Evolutionary conservation across 192 early-diverging fungal genomes (phyloP), one percentile per base, ranked within the genome.

Genomic region (Coemansia aciculifera): DNA sequence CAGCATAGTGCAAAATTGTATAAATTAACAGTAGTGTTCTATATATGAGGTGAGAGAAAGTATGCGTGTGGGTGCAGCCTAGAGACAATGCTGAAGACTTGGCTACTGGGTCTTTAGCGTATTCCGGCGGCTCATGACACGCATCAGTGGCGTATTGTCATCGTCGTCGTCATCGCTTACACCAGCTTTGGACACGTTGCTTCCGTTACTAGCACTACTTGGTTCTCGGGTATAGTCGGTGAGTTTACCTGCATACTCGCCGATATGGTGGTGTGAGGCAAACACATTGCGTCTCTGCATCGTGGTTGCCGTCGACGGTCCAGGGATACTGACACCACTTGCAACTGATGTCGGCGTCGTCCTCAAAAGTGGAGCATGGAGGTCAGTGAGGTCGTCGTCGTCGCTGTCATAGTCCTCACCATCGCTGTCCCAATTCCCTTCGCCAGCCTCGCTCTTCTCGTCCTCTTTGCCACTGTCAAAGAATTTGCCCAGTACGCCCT

Each of bases 391-490:
- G 19, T 17, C 54, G 54, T 81, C 83, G 64, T 76, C 78, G 51
- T 84, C 83, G 59, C 73, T 77, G 54, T 74, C 82, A 31, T 67
- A 63, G 51, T 76, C 74, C 49, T 70, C 72, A 43, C 75, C 69
- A 49, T 73, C 70, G 39, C 74, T 72, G 67, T 81, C 75, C 63
- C 64, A 75, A 62, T 77, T 67, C 24, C 64, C 66, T 15, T 77
- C 72, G 57, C 76, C 79, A 3, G 69, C 52, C 39, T 69, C 78
- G 73, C 79, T 77, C 68, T 78, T 76, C 29, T 83, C 67, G 27
- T 80, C 74, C 5, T 82, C 72, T 17, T 71, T 64, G 43, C 76
- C 76, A 70, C 81, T 83, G 57, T 78, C 75, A 62, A 78, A 72
- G 31, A 68, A 46, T 6, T 66, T 52, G 17, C 62, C 27, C 11